Conservation (phyloP, 1,284 basidiomycete genomes). For the Fomitiporia mediterranea region DNA sequence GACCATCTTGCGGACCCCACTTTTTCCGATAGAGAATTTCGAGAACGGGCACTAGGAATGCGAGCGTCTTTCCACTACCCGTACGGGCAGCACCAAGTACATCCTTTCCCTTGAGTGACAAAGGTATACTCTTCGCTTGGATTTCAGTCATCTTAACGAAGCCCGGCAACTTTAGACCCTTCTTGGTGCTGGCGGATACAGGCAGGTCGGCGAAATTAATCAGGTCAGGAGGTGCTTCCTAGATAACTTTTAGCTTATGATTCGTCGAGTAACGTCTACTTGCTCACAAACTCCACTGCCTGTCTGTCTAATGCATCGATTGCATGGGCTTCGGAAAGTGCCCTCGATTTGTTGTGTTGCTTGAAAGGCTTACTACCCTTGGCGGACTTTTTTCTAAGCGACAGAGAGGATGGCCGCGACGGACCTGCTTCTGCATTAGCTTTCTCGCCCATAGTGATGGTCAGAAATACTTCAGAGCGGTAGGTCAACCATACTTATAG, state of each 20-base stretch:
- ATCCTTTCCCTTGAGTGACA: conserved; percentile 62
- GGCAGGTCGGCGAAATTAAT: conserved; percentile 63
- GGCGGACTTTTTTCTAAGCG: conserved; percentile 1
- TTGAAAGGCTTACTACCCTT: conserved; percentile 2
- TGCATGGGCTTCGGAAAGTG: conserved; percentile 43
- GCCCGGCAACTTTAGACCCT: conserved; percentile 79
- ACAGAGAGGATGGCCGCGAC: not conserved
- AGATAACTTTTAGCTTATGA: conserved; percentile 21
- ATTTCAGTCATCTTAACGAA: conserved; percentile 88
- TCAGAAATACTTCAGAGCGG: not conserved
- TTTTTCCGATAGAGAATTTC: conserved; percentile 70
- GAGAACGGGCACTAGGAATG: conserved; percentile 75
- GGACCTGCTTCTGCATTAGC: conserved; percentile 18
- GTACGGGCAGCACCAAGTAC: conserved; percentile 77
- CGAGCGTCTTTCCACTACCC: conserved; percentile 81
- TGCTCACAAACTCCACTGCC: conserved; percentile 55
- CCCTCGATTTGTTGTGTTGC: conserved; percentile 7
- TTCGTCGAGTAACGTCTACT: conserved; percentile 16
- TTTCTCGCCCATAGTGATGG: not conserved
- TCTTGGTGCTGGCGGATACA: conserved; percentile 63
- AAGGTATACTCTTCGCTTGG: conserved; percentile 58
- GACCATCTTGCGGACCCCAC: conserved; percentile 80
- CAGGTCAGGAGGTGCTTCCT: conserved; percentile 47
- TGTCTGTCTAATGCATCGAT: conserved; percentile 50
- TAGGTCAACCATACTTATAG: no score